Percentiles rank a stretch among this genome's conserved stretches.
Evolutionary conservation across 805 yeast species (phyloP).

Genomic region (Zygosaccharomyces lentus): DNA sequence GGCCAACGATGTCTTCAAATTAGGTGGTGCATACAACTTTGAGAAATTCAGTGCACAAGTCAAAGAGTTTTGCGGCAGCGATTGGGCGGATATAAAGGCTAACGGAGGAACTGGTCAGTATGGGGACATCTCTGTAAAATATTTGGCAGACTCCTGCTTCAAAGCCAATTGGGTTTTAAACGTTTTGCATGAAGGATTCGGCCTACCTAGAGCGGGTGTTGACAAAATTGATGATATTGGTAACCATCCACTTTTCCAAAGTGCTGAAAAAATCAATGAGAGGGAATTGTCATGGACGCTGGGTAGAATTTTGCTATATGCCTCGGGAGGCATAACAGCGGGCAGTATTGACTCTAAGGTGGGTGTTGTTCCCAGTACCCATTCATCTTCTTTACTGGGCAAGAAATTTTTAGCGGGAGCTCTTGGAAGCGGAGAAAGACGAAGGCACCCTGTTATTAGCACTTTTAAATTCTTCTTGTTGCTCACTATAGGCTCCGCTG

Average conservation of each 20-base stretch:
- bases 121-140: conserved; percentile 50
- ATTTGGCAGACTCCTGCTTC: conserved; percentile 76
- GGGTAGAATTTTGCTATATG: conserved; percentile 80
- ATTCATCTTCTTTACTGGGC: conserved; percentile 16
- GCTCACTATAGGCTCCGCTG: conserved; percentile 1
- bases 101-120: conserved; percentile 53
- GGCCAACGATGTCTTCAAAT: conserved; percentile 81
- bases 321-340: conserved; percentile 57
- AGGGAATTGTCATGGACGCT: conserved; percentile 92
- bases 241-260: conserved; percentile 63
- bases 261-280: conserved; percentile 76
- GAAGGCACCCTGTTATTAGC: background rate
- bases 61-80: conserved; percentile 65
- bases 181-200: conserved; percentile 88
- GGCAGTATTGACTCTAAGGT: conserved; percentile 16
- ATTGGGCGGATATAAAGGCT: conserved; percentile 58
- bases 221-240: conserved; percentile 38
- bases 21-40: conserved; percentile 87
- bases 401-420: conserved; percentile 29
- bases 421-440: background rate
- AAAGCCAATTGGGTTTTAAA: conserved; percentile 93
- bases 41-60: conserved; percentile 61
- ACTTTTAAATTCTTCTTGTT: conserved; percentile 7
- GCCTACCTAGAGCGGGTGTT: conserved; percentile 66
- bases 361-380: conserved; percentile 31